Conservation (phyloP, 345 rosid species). For the Luvunga scandens region DNA sequence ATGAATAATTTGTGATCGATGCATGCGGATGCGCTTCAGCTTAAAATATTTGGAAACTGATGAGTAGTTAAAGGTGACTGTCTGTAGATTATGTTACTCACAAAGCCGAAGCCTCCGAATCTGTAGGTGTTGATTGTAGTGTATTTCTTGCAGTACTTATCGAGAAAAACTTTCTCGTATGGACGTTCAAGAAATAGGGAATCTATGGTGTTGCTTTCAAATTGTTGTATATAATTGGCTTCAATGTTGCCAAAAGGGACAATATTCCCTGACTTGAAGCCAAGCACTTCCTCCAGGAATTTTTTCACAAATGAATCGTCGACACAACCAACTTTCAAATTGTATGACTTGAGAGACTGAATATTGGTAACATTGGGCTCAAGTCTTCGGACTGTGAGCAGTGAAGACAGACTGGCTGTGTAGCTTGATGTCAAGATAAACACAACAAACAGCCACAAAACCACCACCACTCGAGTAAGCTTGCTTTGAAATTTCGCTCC, state of each 20-base stretch:
- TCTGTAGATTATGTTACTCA: constrained; percentile 15
- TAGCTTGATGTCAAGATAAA: constrained; percentile 45
- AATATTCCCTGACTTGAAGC: constrained; percentile 13
- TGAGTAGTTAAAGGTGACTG: too few relatives aligned
- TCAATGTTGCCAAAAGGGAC: neutral
- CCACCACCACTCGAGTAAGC: constrained; percentile 35
- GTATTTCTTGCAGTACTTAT: constrained; percentile 31
- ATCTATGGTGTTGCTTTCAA: constrained; percentile 18
- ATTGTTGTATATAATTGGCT: constrained; percentile 11
- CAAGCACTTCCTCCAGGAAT: constrained; percentile 27
- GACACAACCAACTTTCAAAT: constrained; percentile 36
- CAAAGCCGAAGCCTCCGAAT: constrained; percentile 55
- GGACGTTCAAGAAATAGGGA: constrained; percentile 46
- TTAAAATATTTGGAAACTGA: too few relatives aligned
- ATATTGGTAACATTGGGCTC: constrained; percentile 29
- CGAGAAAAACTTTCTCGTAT: constrained; percentile 33
- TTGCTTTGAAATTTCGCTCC: constrained; percentile 31
- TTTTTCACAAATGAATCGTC: constrained; percentile 30
- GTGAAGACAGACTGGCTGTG: constrained; percentile 45
- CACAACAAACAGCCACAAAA: constrained; percentile 46
- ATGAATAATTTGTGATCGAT: neutral
- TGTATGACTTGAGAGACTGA: constrained; percentile 12
- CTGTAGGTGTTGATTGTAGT: constrained; percentile 19
- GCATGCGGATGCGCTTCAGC: neutral
- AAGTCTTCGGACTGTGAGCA: constrained; percentile 39